Percentiles rank a stretch among this genome's conserved stretches.
These are phyloP conservation scores for Plantago rigida DNA, from an alignment of 305 asterid species.

Conservation along the genomic window DNA sequence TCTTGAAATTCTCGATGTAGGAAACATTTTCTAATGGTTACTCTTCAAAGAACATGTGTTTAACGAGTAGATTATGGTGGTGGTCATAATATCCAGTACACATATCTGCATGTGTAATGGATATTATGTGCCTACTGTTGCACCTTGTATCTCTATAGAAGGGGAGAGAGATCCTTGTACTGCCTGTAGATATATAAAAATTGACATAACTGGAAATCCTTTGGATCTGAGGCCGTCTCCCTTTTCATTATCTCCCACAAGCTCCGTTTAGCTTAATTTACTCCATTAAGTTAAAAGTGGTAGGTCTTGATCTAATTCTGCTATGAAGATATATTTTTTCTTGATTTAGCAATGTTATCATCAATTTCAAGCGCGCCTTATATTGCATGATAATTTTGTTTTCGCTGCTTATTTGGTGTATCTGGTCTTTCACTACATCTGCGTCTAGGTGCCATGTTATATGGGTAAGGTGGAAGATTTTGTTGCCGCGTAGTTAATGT, in stretches of 20 bases:
- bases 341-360: not conserved
- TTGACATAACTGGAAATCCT: not conserved
- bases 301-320: not conserved
- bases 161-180: not conserved
- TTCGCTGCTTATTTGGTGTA: no score
- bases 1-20: not conserved
- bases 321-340: not conserved
- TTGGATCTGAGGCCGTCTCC: not conserved
- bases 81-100: no score
- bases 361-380: not conserved
- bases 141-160: not conserved
- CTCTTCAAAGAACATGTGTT: not conserved
- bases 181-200: not conserved
- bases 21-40: no score
- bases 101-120: not conserved
- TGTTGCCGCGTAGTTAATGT: not conserved
- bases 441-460: no score
- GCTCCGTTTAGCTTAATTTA: not conserved
- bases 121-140: not conserved
- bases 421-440: no score
- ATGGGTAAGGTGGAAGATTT: not conserved
- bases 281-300: no score
- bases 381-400: not conserved
- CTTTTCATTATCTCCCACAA: no score
- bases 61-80: not conserved